Evolutionary conservation across 1,284 basidiomycete species (phyloP), one percentile per base, ranked within the genome.

Genomic region (Inonotus obliquus): DNA sequence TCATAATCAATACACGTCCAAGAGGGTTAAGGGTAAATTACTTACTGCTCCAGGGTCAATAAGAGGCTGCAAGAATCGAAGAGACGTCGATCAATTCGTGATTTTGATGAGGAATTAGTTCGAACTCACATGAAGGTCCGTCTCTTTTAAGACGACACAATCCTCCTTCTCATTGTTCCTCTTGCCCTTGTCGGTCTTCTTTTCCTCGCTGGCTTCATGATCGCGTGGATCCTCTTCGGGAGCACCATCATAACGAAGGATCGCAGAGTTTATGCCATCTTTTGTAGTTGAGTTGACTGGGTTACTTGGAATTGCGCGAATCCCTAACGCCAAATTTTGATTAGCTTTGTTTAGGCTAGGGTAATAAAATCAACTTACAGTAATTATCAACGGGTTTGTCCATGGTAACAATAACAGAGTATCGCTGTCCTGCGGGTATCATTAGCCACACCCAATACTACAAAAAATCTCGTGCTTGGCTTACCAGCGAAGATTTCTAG

Each of bases 301-400:
- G 32, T 66, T 65, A 63, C 66, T 68, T 25, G 73, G 69, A 13
- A 68, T 68, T 13, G 73, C 71, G 60, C 71, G 72, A 61, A 76
- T 75, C 67, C 66, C 71, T 65, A 41, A 5, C 35, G 5, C 29
- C 23, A 41, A 47, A 13, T 14, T n/a, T 45, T 35, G 17, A 27
- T 32, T 10, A 51, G 14, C 27, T 32, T 35, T 19, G 29, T 35
- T 17, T 17, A 6, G n/a, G 39, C 14, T 13, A 27, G 48, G 17
- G 0, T n/a, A 41, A 10, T 7, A 14, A 13, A 44, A 17, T 2
- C 10, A 3, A 59, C 63, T 56, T 47, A 68, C 77, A 81, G 64
- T 80, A 80, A 63, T 80, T 81, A 53, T 69, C 70, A 3, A 72
- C 67, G 0, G 74, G 60, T 60, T 79, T 72, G 65, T 76, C 67